These are phyloP conservation scores for Andrographis paniculata DNA, from an alignment of 305 asterid genomes.

Conservation along the genomic window DNA sequence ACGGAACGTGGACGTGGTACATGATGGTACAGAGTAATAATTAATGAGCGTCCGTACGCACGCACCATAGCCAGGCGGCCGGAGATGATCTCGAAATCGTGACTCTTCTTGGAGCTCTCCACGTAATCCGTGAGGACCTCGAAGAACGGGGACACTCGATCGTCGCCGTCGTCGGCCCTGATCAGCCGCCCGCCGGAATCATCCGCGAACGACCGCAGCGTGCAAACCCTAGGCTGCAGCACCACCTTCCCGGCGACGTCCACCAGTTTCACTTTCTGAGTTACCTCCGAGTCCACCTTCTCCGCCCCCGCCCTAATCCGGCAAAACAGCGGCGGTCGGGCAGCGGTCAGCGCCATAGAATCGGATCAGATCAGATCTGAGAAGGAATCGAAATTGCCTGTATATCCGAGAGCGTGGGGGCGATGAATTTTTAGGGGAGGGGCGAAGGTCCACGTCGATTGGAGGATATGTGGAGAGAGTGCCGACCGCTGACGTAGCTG, in stretches of 20 bases:
- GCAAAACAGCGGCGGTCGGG: too few relatives aligned
- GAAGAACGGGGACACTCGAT: constrained; percentile 57
- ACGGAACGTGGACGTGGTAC: not conserved
- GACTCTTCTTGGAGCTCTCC: constrained; percentile 63
- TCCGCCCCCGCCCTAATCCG: too few relatives aligned
- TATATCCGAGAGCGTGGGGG: too few relatives aligned
- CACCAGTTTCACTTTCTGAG: too few relatives aligned
- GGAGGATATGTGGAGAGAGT: too few relatives aligned
- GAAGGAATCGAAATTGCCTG: too few relatives aligned
- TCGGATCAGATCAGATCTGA: too few relatives aligned
- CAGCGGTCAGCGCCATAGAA: too few relatives aligned
- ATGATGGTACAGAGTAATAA: not conserved
- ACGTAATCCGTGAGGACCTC: constrained; percentile 57
- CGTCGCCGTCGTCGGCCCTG: constrained; percentile 24
- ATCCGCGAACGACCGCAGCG: constrained; percentile 60
- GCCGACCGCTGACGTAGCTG: too few relatives aligned
- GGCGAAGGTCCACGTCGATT: too few relatives aligned
- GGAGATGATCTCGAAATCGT: constrained; percentile 71
- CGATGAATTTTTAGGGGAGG: too few relatives aligned
- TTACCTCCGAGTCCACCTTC: too few relatives aligned
- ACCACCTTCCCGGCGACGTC: constrained; percentile 38
- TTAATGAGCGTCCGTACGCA: constrained; percentile 2
- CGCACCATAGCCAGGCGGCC: constrained; percentile 99
- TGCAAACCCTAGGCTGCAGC: constrained; percentile 79
- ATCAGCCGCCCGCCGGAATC: constrained; percentile 40